phyloP scores from a whole-genome alignment of 129 eudicot genomes.

The Heracleum sosnowskyi region DNA sequence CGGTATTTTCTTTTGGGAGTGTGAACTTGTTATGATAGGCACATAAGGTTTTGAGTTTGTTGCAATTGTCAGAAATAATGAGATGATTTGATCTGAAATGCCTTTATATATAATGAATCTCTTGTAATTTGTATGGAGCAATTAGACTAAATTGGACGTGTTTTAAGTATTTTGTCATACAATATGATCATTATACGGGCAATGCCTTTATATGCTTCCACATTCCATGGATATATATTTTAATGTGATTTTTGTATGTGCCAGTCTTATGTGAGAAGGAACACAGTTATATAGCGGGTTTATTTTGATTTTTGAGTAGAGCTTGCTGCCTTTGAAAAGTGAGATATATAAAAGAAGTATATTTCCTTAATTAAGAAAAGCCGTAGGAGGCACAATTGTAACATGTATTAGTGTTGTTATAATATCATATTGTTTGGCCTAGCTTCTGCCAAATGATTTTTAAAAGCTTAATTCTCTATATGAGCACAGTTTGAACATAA shows the following conservation, averaged over 20 bases:
- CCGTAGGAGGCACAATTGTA: not conserved
- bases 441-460: not conserved
- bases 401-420: too few species aligned
- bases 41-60: not conserved
- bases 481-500: not conserved
- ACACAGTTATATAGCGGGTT: not conserved
- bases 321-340: not conserved
- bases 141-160: not conserved
- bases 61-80: too few species aligned
- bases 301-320: not conserved
- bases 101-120: not conserved
- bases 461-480: not conserved
- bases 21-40: not conserved
- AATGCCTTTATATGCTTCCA: not conserved
- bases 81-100: not conserved
- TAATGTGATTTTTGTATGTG: not conserved
- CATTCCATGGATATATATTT: not conserved
- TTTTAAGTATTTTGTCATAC: not conserved
- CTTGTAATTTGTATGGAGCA: not conserved
- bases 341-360: not conserved
- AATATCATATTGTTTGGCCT: not conserved
- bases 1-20: not conserved
- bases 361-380: not conserved
- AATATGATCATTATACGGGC: not conserved
- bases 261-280: not conserved